Evolutionary conservation across 108 stramenopile species (phyloP).

Genomic region (Mayamaea pseudoterrestris): DNA sequence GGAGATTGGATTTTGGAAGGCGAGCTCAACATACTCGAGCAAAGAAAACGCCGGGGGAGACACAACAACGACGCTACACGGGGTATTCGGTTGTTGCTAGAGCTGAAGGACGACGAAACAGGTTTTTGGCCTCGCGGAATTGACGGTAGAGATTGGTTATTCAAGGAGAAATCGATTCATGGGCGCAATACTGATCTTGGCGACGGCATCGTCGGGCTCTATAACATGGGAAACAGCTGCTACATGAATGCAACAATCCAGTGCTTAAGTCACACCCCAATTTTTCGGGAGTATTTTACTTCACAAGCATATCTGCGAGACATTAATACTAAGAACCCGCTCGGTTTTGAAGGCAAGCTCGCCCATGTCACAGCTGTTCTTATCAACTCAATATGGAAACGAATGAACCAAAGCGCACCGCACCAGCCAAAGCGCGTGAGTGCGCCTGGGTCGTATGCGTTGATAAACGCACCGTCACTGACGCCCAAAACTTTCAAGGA

Average conservation of each 20-base stretch:
- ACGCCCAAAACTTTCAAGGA: conserved; percentile 90
- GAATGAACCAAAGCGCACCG: conserved; percentile 15
- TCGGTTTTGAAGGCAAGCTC: conserved; percentile 86
- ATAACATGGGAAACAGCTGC: conserved; percentile 95
- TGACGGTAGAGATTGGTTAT: conserved; percentile 32
- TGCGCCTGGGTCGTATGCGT: conserved; percentile 54
- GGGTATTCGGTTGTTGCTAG: conserved; percentile 53
- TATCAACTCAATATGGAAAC: conserved; percentile 82
- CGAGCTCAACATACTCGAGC: conserved; percentile 52
- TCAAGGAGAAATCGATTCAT: conserved; percentile 11
- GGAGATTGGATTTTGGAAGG: conserved; percentile 52
- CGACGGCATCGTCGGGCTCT: conserved; percentile 76
- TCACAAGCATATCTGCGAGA: conserved; percentile 78
- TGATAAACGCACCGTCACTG: conserved; percentile 62
- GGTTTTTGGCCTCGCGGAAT: conserved; percentile 63
- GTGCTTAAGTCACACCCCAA: conserved; percentile 89
- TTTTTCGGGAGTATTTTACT: conserved; percentile 89
- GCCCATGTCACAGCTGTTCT: conserved; percentile 89
- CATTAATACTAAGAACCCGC: conserved; percentile 88
- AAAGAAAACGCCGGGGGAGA: conserved; percentile 32
- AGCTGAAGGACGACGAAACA: conserved; percentile 58
- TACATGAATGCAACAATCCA: conserved; percentile 92
- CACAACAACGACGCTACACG: not conserved
- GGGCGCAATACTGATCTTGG: conserved; percentile 29
- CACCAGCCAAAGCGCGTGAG: conserved; percentile 14